Base-by-base conservation (phyloP, 2,329 filamentous ascomycete genomes). In the Fusarium drepaniforme region DNA sequence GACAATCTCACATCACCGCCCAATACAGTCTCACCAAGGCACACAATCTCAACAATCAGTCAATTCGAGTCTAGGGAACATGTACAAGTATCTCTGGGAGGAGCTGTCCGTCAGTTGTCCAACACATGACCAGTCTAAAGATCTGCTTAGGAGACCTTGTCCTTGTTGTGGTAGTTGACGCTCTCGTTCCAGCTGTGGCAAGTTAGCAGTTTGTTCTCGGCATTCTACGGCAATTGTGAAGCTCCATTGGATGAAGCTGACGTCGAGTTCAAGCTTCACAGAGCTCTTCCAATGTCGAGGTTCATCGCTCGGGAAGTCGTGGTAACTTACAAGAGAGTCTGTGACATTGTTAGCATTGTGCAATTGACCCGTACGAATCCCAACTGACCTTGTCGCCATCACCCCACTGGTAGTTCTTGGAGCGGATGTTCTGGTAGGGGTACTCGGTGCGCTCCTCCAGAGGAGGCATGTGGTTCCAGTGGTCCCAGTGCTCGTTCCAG, bases 131-230 rank as follows among this genome's bases (percentile, higher is more conserved):
- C 70, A 61, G 62, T 66, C 66, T 60, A 62, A 60, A 70, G 44
- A 51, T 64, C 42, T 67, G 70, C 77, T 86, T 87, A 89, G 69
- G 82, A 80, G 72, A 83, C 81, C 90, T 94, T 95, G 88, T 97
- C 93, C 88, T 93, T 93, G 89, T 97, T 95, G 92, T 98, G 95
- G 89, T 97, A 96, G 92, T 98, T 98, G 89, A 98, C 95, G 70
- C 89, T 90, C 77, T 92, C 88, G 87, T 98, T 98, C 97, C 97
- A 99, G 93, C 93, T 95, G 66, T 57, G 30, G 18, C 49, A n/a
- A 13, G 74, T 79, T 75, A 81, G 80, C 49, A 74, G 60, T 8
- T 15, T 7, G 15, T 66, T 30, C 30, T 28, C 28, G 40, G 2
- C 1, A 23, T 60, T 37, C 33, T 37, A 25, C 6, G 30, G 38